phyloP scores from a whole-genome alignment of 169 alveolate species.

The Eimeria falciformis region DNA sequence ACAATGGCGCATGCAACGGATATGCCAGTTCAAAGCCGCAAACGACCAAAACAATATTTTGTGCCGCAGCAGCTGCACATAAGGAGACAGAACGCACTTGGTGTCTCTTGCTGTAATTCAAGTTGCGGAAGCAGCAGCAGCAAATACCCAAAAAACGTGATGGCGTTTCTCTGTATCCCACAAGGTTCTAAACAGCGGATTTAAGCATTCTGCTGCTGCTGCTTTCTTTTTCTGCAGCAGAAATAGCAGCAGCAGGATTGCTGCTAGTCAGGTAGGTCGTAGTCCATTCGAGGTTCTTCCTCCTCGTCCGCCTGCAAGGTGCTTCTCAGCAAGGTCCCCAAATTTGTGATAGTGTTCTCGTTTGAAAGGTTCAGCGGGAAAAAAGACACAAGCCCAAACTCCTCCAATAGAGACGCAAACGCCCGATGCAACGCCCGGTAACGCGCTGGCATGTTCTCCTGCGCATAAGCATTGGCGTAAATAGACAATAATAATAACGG shows the following conservation, averaged over 20 bases:
- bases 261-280: neutral
- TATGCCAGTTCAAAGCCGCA: no score
- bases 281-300: neutral
- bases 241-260: neutral
- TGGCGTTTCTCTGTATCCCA: neutral
- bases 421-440: conserved; percentile 59
- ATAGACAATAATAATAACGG: no score
- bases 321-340: neutral
- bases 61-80: no score
- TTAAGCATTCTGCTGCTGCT: no score
- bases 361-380: conserved; percentile 47
- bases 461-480: no score
- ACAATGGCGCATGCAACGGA: no score
- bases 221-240: neutral
- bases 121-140: neutral
- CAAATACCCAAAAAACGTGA: neutral
- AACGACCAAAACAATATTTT: no score
- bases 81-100: neutral
- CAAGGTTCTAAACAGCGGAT: neutral
- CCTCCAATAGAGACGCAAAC: conserved; percentile 65
- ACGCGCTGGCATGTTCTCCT: conserved; percentile 62
- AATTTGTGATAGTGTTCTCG: conserved; percentile 31
- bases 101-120: neutral
- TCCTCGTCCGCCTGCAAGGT: conserved; percentile 36
- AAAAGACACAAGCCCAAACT: conserved; percentile 68